These are phyloP conservation scores for Trichophyton benhamiae DNA, from an alignment of 2,329 filamentous ascomycete species.

Conservation along the genomic window DNA sequence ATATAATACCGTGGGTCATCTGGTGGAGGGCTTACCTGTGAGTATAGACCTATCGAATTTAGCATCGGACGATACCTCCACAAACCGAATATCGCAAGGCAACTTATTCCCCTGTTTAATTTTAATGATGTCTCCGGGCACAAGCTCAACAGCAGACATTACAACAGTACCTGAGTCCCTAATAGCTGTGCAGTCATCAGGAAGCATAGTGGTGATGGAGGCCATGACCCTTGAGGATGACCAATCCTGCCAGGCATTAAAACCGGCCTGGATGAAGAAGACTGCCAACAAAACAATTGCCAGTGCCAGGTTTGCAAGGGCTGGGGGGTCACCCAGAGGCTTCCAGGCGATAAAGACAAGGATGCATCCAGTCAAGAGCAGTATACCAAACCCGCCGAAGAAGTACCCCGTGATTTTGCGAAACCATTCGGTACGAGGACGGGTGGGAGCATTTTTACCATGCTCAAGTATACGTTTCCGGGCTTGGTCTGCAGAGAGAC, in stretches of 20 bases:
- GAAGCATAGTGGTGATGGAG: conserved; percentile 69
- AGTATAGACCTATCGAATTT: conserved; percentile 63
- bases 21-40: conserved; percentile 39
- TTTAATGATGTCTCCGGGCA: conserved; percentile 57
- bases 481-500: conserved; percentile 49
- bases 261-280: conserved; percentile 56
- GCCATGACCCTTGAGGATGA: conserved; percentile 65
- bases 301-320: conserved; percentile 56
- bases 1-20: background rate
- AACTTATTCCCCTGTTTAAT: conserved; percentile 62
- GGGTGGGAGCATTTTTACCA: conserved; percentile 55
- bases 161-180: conserved; percentile 45
- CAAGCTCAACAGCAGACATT: conserved; percentile 47
- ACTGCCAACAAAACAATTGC: conserved; percentile 61
- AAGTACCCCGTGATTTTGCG: conserved; percentile 55
- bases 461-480: conserved; percentile 45
- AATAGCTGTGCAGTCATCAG: conserved; percentile 54
- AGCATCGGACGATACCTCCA: conserved; percentile 55
- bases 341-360: conserved; percentile 68
- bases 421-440: conserved; percentile 49
- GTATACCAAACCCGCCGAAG: conserved; percentile 63
- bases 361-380: conserved; percentile 55
- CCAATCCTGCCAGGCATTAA: conserved; percentile 63
- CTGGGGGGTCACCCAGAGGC: conserved; percentile 60
- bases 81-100: conserved; percentile 59